These are phyloP conservation scores for Paramyrothecium sp. DNA, from an alignment of 2,329 filamentous ascomycete species.

Conservation along the genomic window DNA sequence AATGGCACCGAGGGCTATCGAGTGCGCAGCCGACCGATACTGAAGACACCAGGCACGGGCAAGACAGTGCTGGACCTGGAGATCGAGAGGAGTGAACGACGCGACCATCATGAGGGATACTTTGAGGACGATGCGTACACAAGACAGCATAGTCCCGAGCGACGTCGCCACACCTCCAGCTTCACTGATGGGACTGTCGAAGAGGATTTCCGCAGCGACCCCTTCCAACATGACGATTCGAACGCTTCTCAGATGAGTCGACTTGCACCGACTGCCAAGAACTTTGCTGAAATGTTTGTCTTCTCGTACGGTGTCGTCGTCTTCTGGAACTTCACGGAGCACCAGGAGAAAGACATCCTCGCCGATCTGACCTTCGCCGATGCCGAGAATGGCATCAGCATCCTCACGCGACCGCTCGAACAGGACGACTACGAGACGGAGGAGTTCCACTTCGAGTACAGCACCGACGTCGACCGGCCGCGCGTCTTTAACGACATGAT, in stretches of 20 bases:
- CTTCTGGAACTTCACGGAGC: conserved; percentile 97
- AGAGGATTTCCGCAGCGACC: conserved; percentile 23
- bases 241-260: conserved; percentile 53
- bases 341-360: conserved; percentile 93
- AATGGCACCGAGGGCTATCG: conserved; percentile 85
- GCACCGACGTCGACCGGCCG: conserved; percentile 77
- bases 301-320: conserved; percentile 97
- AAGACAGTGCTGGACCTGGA: conserved; percentile 92
- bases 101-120: conserved; percentile 90
- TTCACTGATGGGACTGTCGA: conserved; percentile 28
- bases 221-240: conserved; percentile 33
- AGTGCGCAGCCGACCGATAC: conserved; percentile 82
- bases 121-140: conserved; percentile 70
- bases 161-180: conserved; percentile 24
- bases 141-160: conserved; percentile 27
- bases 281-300: conserved; percentile 93
- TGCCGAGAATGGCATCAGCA: conserved; percentile 59
- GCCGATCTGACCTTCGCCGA: conserved; percentile 90
- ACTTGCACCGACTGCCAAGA: conserved; percentile 68
- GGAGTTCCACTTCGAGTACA: conserved; percentile 98
- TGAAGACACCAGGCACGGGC: conserved; percentile 86
- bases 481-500: conserved; percentile 99
- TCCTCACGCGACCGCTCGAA: conserved; percentile 76
- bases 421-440: conserved; percentile 96
- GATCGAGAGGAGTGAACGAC: conserved; percentile 87